Conservation (phyloP, 768 basidiomycete genomes). For the Lentinula aciculospora region DNA sequence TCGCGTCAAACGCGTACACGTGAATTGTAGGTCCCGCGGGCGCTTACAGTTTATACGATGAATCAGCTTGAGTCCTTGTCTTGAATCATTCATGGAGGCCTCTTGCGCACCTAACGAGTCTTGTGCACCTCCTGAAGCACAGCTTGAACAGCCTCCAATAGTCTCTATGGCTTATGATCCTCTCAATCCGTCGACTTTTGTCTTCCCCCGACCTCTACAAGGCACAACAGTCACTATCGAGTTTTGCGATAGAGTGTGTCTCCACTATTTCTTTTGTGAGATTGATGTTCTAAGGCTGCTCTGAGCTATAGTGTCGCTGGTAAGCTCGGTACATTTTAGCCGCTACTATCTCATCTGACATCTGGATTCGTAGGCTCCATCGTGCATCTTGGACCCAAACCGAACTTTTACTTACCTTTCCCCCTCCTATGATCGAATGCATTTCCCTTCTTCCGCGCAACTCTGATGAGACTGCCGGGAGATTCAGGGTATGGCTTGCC, state of each 20-base stretch:
- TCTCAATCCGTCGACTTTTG: constrained; percentile 48
- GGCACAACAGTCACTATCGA: constrained; percentile 72
- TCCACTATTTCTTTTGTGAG: background rate
- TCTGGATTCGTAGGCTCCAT: constrained; percentile 62
- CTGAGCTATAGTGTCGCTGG: constrained; percentile 67
- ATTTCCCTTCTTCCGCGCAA: constrained; percentile 74
- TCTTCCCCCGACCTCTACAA: constrained; percentile 40
- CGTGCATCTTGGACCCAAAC: constrained; percentile 93
- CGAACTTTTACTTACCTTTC: constrained; percentile 87
- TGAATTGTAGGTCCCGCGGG: background rate
- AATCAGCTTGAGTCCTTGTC: background rate
- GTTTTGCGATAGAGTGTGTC: constrained; percentile 84
- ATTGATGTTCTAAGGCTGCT: background rate
- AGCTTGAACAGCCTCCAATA: background rate
- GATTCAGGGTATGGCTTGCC: constrained; percentile 87
- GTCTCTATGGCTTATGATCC: background rate
- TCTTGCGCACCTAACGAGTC: background rate
- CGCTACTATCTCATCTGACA: background rate
- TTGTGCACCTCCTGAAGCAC: background rate
- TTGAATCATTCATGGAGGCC: background rate
- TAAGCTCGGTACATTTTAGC: constrained; percentile 20
- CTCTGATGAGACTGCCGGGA: constrained; percentile 77
- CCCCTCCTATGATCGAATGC: constrained; percentile 62
- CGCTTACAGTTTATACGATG: background rate
- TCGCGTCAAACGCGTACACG: background rate